A percentile compares a stretch with the other conserved stretches of the same genome.
phyloP scores from a whole-genome alignment of 1,284 basidiomycete genomes.

The Cystobasidium pallidum region DNA sequence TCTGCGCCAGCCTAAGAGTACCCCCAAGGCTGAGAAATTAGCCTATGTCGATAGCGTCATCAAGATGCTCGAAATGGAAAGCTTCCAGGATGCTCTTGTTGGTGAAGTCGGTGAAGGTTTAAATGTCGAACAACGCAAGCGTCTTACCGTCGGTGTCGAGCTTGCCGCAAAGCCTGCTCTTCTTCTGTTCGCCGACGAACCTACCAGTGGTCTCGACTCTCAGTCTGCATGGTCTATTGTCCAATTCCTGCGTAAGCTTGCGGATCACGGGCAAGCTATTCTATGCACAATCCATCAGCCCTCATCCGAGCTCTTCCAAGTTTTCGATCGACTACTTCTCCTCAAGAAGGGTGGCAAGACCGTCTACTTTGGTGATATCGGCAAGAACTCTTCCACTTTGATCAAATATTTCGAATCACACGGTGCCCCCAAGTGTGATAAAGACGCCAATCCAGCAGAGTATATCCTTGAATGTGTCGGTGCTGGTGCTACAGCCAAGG shows the following conservation, averaged over 20 bases:
- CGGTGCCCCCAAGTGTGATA: slow-evolving; percentile 65
- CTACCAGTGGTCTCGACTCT: slow-evolving; percentile 70
- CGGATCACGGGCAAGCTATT: slow-evolving; percentile 72
- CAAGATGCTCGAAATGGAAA: slow-evolving; percentile 74
- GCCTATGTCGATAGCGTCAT: slow-evolving; percentile 79
- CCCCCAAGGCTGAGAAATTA: slow-evolving; percentile 73
- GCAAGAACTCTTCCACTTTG: slow-evolving; percentile 63
- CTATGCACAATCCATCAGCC: slow-evolving; percentile 70
- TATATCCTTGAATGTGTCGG: slow-evolving; percentile 46
- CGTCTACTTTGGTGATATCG: slow-evolving; percentile 76
- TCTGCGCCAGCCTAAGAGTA: slow-evolving; percentile 72
- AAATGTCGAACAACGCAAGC: slow-evolving; percentile 73
- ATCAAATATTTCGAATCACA: slow-evolving; percentile 71
- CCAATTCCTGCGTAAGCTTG: slow-evolving; percentile 74
- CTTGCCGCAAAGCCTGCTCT: slow-evolving; percentile 73
- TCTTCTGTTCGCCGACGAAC: slow-evolving; percentile 79
- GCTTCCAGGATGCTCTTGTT: slow-evolving; percentile 73
- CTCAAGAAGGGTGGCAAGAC: slow-evolving; percentile 63
- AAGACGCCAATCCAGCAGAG: slow-evolving; percentile 59
- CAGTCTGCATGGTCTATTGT: slow-evolving; percentile 87
- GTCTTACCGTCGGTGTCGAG: slow-evolving; percentile 81
- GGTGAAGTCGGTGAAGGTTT: slow-evolving; percentile 66
- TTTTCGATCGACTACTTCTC: slow-evolving; percentile 66
- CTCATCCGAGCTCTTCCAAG: slow-evolving; percentile 64
- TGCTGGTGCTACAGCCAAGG: slow-evolving; percentile 30